Evolutionary conservation across 1,284 basidiomycete species (phyloP), one percentile per base, ranked within the genome.

Genomic region (Kalmanozyma brasiliensis): DNA sequence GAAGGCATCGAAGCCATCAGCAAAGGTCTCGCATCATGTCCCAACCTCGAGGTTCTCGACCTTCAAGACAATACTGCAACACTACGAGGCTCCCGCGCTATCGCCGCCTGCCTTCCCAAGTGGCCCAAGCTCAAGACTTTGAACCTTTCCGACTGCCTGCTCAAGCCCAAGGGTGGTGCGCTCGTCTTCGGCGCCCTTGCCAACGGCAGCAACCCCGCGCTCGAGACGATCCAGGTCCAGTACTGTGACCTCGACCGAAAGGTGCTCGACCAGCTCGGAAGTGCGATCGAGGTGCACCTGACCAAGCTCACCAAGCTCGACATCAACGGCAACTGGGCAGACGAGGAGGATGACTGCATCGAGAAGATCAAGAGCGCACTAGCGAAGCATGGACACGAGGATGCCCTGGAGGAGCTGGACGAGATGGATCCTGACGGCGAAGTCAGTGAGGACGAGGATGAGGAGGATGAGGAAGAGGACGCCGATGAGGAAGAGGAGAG

Each of bases 1-100:
- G 90, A 91, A 66, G 95, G 96, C 8, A 91, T 97, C 77, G 87
- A 87, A n/a, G 87, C 88, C 14, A 87, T 98, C 40, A 91, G 91
- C 20, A 59, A 69, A 23, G 95, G 94, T 2, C 84, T 98, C 38
- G 83, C 89, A 14, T 85, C 88, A 52, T 92, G 91, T 81, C 84
- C 85, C 1, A 84, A 85, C 43, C 85, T 98, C 55, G 86, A 89
- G 80, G 85, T 89, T 62, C 87, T 98, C 76, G 94, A 98, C 85
- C 84, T 98, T 49, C 93, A 97, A 83, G 95, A 98, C 84, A 98
- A 98, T 84, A 94, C 94, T 0, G 92, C 94, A 73, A 92, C 91
- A 22, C 82, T 85, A 38, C 87, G 88, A 41, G 93, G 90, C 22
- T 87, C 89, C 22, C 82, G 88, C 51, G 90, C 91, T 9, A 90